A percentile compares a stretch with the other conserved stretches of the same genome.
Conservation (phyloP, 2,329 filamentous ascomycete genomes). For the Dothiorella sarmentorum region DNA sequence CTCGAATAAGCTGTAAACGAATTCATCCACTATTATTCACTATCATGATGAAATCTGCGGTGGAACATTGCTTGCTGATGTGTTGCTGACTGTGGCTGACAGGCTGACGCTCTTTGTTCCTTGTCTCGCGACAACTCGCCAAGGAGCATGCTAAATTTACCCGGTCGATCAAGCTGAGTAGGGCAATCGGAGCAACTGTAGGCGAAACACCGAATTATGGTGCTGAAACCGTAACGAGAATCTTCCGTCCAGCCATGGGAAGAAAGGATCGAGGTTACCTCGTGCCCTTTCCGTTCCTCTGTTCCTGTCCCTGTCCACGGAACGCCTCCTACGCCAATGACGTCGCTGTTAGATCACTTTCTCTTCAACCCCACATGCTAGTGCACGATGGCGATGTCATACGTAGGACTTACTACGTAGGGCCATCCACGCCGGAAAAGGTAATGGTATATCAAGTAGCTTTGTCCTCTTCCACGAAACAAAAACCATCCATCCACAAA, state of each 20-base stretch:
- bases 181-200: neutral
- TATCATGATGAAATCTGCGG: neutral
- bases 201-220: neutral
- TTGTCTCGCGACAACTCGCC: neutral
- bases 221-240: neutral
- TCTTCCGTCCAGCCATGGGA: neutral
- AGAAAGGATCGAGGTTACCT: neutral
- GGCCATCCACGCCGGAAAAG: too few species aligned
- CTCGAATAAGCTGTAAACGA: constrained; percentile 4
- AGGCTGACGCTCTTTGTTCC: neutral
- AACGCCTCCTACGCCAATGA: neutral
- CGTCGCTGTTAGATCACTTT: neutral
- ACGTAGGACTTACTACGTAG: too few species aligned
- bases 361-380: neutral
- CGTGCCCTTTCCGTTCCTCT: neutral
- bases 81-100: constrained; percentile 8
- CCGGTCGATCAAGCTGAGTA: neutral
- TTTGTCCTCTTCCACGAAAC: too few species aligned
- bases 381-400: neutral
- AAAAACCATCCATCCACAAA: too few species aligned
- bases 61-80: constrained; percentile 2
- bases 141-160: neutral
- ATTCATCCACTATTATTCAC: neutral
- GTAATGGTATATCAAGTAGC: too few species aligned
- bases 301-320: neutral